phyloP scores from a whole-genome alignment of 768 basidiomycete genomes.

The Steccherinum ochraceum region DNA sequence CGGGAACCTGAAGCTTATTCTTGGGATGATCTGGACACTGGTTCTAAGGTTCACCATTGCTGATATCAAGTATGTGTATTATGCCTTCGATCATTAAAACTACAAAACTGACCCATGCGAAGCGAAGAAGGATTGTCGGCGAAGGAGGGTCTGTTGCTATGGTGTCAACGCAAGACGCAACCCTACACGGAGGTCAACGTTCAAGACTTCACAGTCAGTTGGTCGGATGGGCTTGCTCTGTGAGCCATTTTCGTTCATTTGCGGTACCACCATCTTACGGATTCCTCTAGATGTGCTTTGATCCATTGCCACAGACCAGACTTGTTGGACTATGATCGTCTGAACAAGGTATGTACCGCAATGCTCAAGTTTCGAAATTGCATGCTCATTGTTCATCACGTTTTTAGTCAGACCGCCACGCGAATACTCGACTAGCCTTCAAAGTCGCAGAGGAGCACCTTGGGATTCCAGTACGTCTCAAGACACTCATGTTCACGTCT shows the following conservation, averaged over 20 bases:
- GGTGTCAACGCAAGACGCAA: slow-evolving; percentile 96
- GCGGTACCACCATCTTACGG: too few relatives aligned
- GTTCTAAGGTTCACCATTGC: slow-evolving; percentile 97
- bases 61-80: slow-evolving; percentile 75
- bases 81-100: not conserved
- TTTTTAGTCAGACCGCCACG: slow-evolving; percentile 70
- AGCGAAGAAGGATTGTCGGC: slow-evolving; percentile 99
- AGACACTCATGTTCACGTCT: slow-evolving; percentile 6
- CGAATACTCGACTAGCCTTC: slow-evolving; percentile 86
- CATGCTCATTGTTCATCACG: slow-evolving; percentile 10
- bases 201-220: slow-evolving; percentile 88
- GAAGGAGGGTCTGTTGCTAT: slow-evolving; percentile 92
- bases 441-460: slow-evolving; percentile 81
- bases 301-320: slow-evolving; percentile 98
- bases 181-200: slow-evolving; percentile 90
- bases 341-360: slow-evolving; percentile 63
- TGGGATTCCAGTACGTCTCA: slow-evolving; percentile 72
- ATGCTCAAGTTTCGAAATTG: not conserved
- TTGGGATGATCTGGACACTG: slow-evolving; percentile 99
- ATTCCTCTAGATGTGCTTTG: slow-evolving; percentile 86
- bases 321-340: slow-evolving; percentile 78
- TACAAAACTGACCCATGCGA: slow-evolving; percentile 1
- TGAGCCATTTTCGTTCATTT: slow-evolving; percentile 41
- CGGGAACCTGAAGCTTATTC: slow-evolving; percentile 94
- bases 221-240: slow-evolving; percentile 95